phyloP scores from a whole-genome alignment of 345 rosid species.

The Stellera chamaejasme region DNA sequence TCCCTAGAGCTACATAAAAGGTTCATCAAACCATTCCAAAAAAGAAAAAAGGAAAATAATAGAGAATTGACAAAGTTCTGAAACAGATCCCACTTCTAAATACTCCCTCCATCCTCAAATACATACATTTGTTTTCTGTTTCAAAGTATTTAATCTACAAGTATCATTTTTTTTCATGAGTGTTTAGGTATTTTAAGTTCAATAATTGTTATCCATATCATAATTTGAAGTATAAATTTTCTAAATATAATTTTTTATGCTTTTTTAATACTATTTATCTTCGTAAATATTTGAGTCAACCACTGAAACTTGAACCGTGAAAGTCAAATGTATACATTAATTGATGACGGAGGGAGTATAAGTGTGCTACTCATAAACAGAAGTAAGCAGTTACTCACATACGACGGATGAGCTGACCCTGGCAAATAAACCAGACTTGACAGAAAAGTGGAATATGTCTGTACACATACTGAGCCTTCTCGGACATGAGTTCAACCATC shows the following conservation, averaged over 20 bases:
- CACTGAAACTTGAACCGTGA: neutral
- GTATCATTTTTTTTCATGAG: no score
- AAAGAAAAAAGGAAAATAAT: neutral
- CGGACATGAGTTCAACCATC: conserved; percentile 32
- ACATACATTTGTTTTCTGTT: no score
- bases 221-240: no score
- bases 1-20: neutral
- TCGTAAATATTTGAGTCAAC: neutral
- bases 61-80: neutral
- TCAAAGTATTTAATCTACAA: no score
- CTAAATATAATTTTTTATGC: no score
- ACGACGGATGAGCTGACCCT: conserved; percentile 20
- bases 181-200: no score
- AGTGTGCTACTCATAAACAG: no score
- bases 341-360: no score
- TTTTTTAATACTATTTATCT: no score
- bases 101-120: neutral
- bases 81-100: conserved; percentile 1
- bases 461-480: conserved; percentile 33
- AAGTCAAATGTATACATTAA: neutral
- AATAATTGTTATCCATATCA: no score
- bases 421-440: conserved; percentile 34
- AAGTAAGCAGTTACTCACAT: conserved; percentile 22
- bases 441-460: conserved; percentile 30
- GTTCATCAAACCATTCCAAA: neutral